These are phyloP conservation scores for Oryza longistaminata DNA, from an alignment of 176 grass and related monocot genomes.

Conservation along the genomic window DNA sequence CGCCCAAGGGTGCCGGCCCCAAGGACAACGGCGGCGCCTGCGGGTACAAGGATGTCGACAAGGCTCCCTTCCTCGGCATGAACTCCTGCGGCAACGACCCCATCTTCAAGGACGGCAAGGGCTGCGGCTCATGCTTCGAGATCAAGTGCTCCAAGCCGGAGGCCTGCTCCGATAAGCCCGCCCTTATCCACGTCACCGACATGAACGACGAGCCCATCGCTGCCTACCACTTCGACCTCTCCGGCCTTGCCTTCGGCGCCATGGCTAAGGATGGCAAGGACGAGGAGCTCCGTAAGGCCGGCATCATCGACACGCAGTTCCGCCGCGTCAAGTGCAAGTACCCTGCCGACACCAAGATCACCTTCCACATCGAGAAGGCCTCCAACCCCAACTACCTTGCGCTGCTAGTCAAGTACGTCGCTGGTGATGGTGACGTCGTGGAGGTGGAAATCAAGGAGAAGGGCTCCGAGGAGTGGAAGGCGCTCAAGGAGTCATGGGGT, in stretches of 20 bases:
- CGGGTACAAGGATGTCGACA: slow-evolving; percentile 12
- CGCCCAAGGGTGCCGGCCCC: slow-evolving; percentile 39
- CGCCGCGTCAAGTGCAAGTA: slow-evolving; percentile 53
- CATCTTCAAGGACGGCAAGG: slow-evolving; percentile 51
- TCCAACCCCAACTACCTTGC: slow-evolving; percentile 57
- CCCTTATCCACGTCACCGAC: slow-evolving; percentile 45
- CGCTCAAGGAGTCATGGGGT: slow-evolving; percentile 56
- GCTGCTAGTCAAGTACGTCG: slow-evolving; percentile 45
- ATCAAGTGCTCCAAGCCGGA: slow-evolving; percentile 49
- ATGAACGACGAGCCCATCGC: slow-evolving; percentile 44
- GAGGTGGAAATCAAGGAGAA: slow-evolving; percentile 46
- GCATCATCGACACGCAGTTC: slow-evolving; percentile 45
- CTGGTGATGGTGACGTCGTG: slow-evolving; percentile 52
- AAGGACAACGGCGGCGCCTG: slow-evolving; percentile 42
- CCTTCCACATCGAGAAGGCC: slow-evolving; percentile 63
- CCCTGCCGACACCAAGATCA: slow-evolving; percentile 44
- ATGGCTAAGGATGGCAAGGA: slow-evolving; percentile 44
- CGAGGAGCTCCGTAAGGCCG: slow-evolving; percentile 49
- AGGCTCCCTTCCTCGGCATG: slow-evolving; percentile 41
- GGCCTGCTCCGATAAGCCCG: slow-evolving; percentile 43
- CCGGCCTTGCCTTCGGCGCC: slow-evolving; percentile 43
- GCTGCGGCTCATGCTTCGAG: slow-evolving; percentile 59
- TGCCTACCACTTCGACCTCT: slow-evolving; percentile 58
- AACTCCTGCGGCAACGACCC: slow-evolving; percentile 54
- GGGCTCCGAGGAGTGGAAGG: slow-evolving; percentile 12